phyloP scores from a whole-genome alignment of 2,329 filamentous ascomycete species.

The Hirsutella thompsonii region DNA sequence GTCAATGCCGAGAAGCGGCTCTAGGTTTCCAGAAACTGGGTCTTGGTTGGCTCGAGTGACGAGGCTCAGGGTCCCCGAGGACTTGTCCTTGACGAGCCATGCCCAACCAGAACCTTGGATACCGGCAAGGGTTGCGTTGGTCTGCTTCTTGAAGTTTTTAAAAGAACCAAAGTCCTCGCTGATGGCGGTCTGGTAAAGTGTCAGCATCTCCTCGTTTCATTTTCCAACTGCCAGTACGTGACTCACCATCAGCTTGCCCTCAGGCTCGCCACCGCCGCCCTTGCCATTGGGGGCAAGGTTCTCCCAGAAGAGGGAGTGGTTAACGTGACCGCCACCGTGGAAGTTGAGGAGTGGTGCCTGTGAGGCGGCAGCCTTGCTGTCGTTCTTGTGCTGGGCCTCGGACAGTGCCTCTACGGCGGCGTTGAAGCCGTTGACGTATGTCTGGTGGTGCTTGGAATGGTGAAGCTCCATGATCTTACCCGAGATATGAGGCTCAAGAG shows the following conservation, averaged over 20 bases:
- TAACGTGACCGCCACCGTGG: slow-evolving; percentile 76
- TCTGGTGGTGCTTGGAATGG: slow-evolving; percentile 89
- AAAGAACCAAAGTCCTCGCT: slow-evolving; percentile 55
- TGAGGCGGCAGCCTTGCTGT: slow-evolving; percentile 33
- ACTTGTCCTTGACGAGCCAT: slow-evolving; percentile 67
- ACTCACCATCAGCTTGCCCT: slow-evolving; percentile 44
- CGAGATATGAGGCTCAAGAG: slow-evolving; percentile 73
- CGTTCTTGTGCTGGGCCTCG: slow-evolving; percentile 51
- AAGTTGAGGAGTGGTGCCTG: slow-evolving; percentile 53
- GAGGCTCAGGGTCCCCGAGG: slow-evolving; percentile 46
- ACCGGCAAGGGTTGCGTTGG: slow-evolving; percentile 54
- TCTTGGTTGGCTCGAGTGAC: slow-evolving; percentile 78
- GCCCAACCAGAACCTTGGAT: slow-evolving; percentile 86
- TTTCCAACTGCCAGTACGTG: background rate
- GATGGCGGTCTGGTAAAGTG: slow-evolving; percentile 37
- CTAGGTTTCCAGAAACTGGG: slow-evolving; percentile 70
- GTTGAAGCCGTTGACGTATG: slow-evolving; percentile 86
- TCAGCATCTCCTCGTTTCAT: background rate
- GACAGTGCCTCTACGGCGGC: slow-evolving; percentile 60
- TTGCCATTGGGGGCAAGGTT: slow-evolving; percentile 59
- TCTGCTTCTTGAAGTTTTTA: slow-evolving; percentile 50
- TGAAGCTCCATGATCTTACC: slow-evolving; percentile 95
- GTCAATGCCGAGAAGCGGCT: slow-evolving; percentile 78
- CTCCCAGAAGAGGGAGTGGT: slow-evolving; percentile 80
- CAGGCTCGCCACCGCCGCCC: slow-evolving; percentile 46